These are phyloP conservation scores for Urtica urens DNA, from an alignment of 306 rosid species.

Conservation along the genomic window DNA sequence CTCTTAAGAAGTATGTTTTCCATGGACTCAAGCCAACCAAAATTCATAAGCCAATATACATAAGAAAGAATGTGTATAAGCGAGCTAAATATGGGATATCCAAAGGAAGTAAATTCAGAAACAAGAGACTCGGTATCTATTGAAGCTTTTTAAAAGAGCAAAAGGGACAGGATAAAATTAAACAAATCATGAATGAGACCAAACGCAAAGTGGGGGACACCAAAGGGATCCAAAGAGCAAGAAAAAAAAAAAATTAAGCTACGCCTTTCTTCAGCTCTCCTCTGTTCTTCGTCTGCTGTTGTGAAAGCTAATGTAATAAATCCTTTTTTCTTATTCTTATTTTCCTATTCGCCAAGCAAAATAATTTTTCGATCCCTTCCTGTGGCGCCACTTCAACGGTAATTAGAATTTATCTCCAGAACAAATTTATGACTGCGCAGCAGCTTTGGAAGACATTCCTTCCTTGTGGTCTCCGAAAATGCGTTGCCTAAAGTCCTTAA, in stretches of 20 bases:
- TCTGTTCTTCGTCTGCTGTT: constrained; percentile 14
- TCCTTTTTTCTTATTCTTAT: constrained; percentile 4
- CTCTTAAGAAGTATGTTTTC: too few species aligned
- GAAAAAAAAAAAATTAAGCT: not conserved
- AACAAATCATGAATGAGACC: constrained; percentile 3
- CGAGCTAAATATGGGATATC: not conserved
- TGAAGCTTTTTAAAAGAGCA: constrained; percentile 7
- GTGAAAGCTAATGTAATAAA: constrained; percentile 5
- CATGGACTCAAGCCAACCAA: too few species aligned
- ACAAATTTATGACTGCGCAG: constrained; percentile 22
- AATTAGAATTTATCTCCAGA: constrained; percentile 2
- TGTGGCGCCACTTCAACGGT: constrained; percentile 17
- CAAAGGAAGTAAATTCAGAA: constrained; percentile 4
- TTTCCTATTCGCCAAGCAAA: not conserved
- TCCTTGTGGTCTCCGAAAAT: constrained; percentile 92
- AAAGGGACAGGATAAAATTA: constrained; percentile 4
- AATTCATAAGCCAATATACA: constrained; percentile 5
- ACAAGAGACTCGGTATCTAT: constrained; percentile 17
- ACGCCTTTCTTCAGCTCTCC: not conserved
- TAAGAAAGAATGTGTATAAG: not conserved
- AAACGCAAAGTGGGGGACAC: constrained; percentile 3
- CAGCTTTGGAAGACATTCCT: constrained; percentile 19
- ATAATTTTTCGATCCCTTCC: constrained; percentile 4
- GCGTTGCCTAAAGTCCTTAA: constrained; percentile 80
- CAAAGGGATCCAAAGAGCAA: constrained; percentile 1